phyloP scores from a whole-genome alignment of 345 rosid genomes.

The Pistacia atlantica region DNA sequence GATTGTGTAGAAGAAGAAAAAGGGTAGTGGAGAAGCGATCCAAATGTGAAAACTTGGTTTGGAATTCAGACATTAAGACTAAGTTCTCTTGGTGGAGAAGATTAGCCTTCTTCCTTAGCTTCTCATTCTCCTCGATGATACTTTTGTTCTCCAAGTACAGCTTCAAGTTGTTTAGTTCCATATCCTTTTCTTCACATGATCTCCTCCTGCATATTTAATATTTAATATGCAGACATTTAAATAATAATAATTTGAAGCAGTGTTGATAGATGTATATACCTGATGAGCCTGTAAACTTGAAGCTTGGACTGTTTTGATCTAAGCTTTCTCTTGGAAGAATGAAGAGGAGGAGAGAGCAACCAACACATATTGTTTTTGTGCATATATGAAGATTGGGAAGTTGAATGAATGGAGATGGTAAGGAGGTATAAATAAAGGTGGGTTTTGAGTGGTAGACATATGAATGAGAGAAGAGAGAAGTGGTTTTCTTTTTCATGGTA shows the following conservation, averaged over 20 bases:
- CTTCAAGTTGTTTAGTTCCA: constrained; percentile 60
- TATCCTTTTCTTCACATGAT: constrained; percentile 34
- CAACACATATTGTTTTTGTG: constrained; percentile 34
- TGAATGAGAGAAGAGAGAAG: constrained; percentile 15
- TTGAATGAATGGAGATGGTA: constrained; percentile 8
- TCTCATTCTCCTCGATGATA: constrained; percentile 66
- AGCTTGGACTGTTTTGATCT: constrained; percentile 41
- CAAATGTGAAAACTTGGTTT: constrained; percentile 41
- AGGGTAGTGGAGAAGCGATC: constrained; percentile 31
- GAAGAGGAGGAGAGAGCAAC: constrained; percentile 31
- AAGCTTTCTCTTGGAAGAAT: constrained; percentile 34
- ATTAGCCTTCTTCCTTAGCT: constrained; percentile 53
- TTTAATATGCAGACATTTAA: background rate
- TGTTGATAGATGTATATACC: constrained; percentile 23
- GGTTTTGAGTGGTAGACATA: constrained; percentile 13
- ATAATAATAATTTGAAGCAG: background rate
- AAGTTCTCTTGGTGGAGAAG: constrained; percentile 62
- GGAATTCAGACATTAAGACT: constrained; percentile 48
- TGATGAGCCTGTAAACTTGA: constrained; percentile 47
- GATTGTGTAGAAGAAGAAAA: constrained; percentile 26
- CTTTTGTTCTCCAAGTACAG: constrained; percentile 60
- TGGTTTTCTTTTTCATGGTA: constrained; percentile 32
- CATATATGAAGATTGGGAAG: too few relatives aligned
- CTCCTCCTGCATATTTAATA: constrained; percentile 11
- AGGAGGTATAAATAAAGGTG: constrained; percentile 32